Percentiles rank a stretch among this genome's conserved stretches.
Evolutionary conservation across 352 stramenopile species (phyloP).

Genomic region (Globisporangium abappressorium): DNA sequence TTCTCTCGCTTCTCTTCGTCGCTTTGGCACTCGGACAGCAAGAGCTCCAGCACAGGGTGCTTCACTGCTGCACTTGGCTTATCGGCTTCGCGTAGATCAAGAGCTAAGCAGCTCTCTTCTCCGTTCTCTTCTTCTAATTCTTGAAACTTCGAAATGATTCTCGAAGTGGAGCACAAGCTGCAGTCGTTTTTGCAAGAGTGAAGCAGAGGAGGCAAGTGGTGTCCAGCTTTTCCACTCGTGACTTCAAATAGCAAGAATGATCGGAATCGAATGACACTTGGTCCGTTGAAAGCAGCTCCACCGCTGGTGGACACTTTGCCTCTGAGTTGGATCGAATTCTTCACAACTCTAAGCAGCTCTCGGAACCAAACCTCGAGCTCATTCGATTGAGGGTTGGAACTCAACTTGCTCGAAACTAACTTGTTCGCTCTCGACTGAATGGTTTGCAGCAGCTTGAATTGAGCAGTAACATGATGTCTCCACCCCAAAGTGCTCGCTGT

Average conservation of each 20-base stretch:
- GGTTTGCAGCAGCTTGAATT: not conserved
- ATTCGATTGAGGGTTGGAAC: not conserved
- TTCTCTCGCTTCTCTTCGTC: not conserved
- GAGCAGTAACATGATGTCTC: not conserved
- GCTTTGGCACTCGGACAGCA: not conserved
- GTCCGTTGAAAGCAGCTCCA: not conserved
- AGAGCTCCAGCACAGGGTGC: conserved; percentile 10
- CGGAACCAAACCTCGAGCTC: not conserved
- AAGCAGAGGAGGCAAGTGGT: not conserved
- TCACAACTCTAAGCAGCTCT: not conserved
- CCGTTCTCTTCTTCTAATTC: conserved; percentile 1
- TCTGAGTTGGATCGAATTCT: not conserved
- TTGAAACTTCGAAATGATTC: not conserved
- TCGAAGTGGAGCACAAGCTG: not conserved
- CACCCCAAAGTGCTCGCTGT: not conserved
- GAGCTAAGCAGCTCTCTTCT: not conserved
- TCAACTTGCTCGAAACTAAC: not conserved
- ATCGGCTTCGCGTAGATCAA: not conserved
- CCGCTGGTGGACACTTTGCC: not conserved
- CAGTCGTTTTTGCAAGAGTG: conserved; percentile 6
- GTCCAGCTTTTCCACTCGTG: not conserved
- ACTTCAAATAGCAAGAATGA: conserved; percentile 6
- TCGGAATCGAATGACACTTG: not conserved
- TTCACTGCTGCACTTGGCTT: not conserved
- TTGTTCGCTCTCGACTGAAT: not conserved